Base-by-base conservation (phyloP, 257 asterid species). In the Forsythia viridissima region DNA sequence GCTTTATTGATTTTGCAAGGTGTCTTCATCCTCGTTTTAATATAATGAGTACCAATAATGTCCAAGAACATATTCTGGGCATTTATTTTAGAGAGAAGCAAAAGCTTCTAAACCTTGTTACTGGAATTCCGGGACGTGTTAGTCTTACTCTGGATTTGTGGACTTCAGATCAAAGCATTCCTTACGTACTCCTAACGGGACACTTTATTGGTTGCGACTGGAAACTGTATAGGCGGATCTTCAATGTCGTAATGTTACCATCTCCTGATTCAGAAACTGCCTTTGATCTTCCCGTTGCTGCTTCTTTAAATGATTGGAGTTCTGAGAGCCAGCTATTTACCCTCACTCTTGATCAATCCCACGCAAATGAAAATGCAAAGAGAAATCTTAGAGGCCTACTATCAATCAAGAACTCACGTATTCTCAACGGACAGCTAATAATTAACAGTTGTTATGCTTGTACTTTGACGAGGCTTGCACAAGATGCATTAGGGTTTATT, bases 141-240 rank as follows among this genome's bases (percentile, higher is more conserved):
- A 86, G 89, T 87, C 97, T 95, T 70, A 80, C 93, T 3, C 41
- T 93, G 80, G 94, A 93, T 74, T 77, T 92, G 61, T 87, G 92
- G 89, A 82, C 86, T 73, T 92, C 97, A 71, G 88, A 83, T 86
- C 89, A 89, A 78, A 81, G 86, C 72, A 16, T 84, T 71, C 80
- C 86, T 36, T 92, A 93, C 75, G 81, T 83, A 15, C 81, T 87
- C 61, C 42, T 95, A 76, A 92, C 91, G 0, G 98, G 96, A 36
- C 92, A 95, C 80, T 93, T 95, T 73, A 81, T 90, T 9, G 97
- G 93, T 81, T 78, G 83, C 51, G 90, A 92, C 72, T 93, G 96
- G 97, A 93, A 89, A 80, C 81, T 91, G 88, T 97, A 82, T 67
- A 83, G 89, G 77, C 84, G 96, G 46, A 66, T 90, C 67, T 87